Percentiles rank a stretch among this genome's conserved stretches.
Conservation (phyloP, 352 stramenopile genomes). For the Phytophthora hibernalis region DNA sequence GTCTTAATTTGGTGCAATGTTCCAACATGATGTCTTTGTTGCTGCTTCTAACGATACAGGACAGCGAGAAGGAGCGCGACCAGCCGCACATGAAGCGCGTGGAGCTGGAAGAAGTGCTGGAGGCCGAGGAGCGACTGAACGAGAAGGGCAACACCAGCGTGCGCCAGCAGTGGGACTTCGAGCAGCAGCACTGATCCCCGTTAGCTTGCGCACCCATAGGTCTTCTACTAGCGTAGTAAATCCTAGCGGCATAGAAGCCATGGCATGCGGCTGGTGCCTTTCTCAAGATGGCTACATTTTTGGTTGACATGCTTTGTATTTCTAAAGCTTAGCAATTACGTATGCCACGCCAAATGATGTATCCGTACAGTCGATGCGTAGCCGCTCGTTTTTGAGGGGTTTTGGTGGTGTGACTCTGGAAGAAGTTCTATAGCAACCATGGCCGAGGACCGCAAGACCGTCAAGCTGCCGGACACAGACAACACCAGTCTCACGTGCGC, state of each 20-base stretch:
- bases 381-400: conserved; percentile 34
- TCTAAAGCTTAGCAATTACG: too few species aligned
- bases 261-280: conserved; percentile 9
- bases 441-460: conserved; percentile 55
- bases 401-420: conserved; percentile 40
- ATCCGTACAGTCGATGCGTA: conserved; percentile 5
- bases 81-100: conserved; percentile 86
- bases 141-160: conserved; percentile 68
- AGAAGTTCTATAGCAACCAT: conserved; percentile 28
- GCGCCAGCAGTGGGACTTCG: conserved; percentile 88
- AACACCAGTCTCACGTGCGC: conserved; percentile 90
- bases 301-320: too few species aligned
- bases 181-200: conserved; percentile 46
- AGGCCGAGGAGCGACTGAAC: conserved; percentile 81
- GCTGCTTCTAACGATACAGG: conserved; percentile 38
- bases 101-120: conserved; percentile 80
- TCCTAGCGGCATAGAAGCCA: conserved; percentile 21
- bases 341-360: conserved; percentile 4
- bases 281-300: conserved; percentile 10
- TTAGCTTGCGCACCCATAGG: background rate
- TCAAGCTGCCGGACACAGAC: conserved; percentile 79
- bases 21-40: conserved; percentile 5
- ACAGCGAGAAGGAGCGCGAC: conserved; percentile 83
- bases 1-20: background rate
- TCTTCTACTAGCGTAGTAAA: conserved; percentile 19